These are phyloP conservation scores for Cubamyces lactineus DNA, from an alignment of 768 basidiomycete genomes.

Conservation along the genomic window DNA sequence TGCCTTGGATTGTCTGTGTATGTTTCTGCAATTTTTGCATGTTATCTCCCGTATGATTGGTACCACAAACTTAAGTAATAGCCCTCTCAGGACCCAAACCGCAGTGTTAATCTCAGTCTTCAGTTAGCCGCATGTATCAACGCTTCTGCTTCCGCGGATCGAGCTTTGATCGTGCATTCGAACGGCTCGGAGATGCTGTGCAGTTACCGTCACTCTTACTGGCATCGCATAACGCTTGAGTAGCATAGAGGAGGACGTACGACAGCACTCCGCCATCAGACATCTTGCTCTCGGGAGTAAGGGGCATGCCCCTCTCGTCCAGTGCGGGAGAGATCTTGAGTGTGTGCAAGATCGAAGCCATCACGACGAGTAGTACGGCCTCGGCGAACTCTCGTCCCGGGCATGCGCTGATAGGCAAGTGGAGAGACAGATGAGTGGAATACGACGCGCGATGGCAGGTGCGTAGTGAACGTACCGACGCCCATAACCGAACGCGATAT, in stretches of 20 bases:
- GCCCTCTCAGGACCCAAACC: too few relatives aligned
- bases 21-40: too few relatives aligned
- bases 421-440: neutral
- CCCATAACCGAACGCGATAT: conserved; percentile 24
- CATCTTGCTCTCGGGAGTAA: neutral
- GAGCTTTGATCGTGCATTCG: neutral
- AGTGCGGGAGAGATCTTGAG: conserved; percentile 3
- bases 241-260: neutral
- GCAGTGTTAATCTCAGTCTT: neutral
- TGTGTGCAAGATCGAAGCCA: conserved; percentile 2
- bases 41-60: too few relatives aligned
- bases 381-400: conserved; percentile 7
- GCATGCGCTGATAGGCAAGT: neutral
- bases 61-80: too few relatives aligned
- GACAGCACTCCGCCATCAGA: neutral
- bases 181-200: neutral
- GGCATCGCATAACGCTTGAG: neutral
- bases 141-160: conserved; percentile 1
- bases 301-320: conserved; percentile 1
- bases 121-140: conserved; percentile 1
- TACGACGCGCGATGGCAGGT: neutral
- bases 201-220: neutral
- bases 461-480: conserved; percentile 4
- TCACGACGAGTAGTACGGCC: neutral
- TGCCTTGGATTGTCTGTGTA: too few relatives aligned